A percentile compares a stretch with the other conserved stretches of the same genome.
These are phyloP conservation scores for Buxus sempervirens DNA, from an alignment of 164 flowering plant species.

Conservation along the genomic window DNA sequence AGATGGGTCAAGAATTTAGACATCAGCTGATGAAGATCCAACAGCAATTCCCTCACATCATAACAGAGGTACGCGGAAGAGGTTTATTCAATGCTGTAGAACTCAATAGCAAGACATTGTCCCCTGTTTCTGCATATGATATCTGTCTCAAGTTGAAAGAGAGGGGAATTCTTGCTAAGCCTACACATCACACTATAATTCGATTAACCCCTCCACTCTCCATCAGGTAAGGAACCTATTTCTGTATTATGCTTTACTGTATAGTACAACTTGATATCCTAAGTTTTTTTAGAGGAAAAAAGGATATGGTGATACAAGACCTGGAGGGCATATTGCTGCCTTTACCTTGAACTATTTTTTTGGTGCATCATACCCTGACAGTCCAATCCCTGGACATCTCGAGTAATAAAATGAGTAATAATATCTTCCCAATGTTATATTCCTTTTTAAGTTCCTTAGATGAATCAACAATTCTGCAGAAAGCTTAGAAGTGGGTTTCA, in stretches of 20 bases:
- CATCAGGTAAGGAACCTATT: slow-evolving; percentile 50
- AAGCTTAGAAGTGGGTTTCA: no score
- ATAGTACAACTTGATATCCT: neutral
- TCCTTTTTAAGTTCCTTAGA: no score
- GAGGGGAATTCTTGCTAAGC: slow-evolving; percentile 95
- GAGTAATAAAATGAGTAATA: neutral
- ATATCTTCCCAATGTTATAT: no score
- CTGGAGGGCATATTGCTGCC: neutral
- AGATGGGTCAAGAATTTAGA: slow-evolving; percentile 73
- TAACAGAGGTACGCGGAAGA: slow-evolving; percentile 87
- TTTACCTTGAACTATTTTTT: no score
- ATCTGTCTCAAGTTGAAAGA: slow-evolving; percentile 83
- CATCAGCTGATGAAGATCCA: slow-evolving; percentile 53
- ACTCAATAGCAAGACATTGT: slow-evolving; percentile 54
- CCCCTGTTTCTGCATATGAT: slow-evolving; percentile 82
- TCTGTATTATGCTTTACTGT: neutral
- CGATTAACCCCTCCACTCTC: slow-evolving; percentile 92
- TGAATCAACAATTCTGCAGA: no score
- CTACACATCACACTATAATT: slow-evolving; percentile 83
- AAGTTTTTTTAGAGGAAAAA: neutral
- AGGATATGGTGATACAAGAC: neutral
- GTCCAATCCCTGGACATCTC: neutral
- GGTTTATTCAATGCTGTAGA: slow-evolving; percentile 94
- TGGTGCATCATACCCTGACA: neutral
- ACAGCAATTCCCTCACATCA: slow-evolving; percentile 55